These are phyloP conservation scores for Vanderwaltozyma verrucispora DNA, from an alignment of 805 yeast species.

Conservation along the genomic window DNA sequence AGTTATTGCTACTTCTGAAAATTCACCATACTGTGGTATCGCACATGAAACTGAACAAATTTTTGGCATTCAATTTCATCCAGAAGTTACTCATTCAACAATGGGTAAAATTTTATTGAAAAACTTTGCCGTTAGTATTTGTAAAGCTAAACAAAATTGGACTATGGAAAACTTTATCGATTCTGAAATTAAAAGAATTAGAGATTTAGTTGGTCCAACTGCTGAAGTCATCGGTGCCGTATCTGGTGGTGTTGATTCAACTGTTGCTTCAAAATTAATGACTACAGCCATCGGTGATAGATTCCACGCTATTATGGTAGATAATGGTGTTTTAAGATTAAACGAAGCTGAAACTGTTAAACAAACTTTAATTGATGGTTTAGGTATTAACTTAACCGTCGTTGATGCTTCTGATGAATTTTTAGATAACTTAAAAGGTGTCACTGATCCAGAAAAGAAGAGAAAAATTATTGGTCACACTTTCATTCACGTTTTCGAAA, in stretches of 20 bases:
- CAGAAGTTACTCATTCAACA: slow-evolving; percentile 94
- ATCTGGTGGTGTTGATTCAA: slow-evolving; percentile 98
- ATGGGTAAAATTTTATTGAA: slow-evolving; percentile 79
- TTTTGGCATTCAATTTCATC: slow-evolving; percentile 97
- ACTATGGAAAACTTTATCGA: slow-evolving; percentile 96
- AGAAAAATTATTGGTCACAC: slow-evolving; percentile 98
- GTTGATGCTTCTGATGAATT: slow-evolving; percentile 91
- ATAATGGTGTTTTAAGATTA: slow-evolving; percentile 94
- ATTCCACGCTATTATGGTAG: slow-evolving; percentile 97
- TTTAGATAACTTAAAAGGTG: slow-evolving; percentile 76
- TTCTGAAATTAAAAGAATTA: slow-evolving; percentile 89
- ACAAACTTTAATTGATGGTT: slow-evolving; percentile 81
- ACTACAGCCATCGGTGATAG: slow-evolving; percentile 97
- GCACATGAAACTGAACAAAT: slow-evolving; percentile 62
- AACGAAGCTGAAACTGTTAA: slow-evolving; percentile 87
- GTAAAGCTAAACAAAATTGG: slow-evolving; percentile 87
- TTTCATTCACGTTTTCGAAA: slow-evolving; percentile 93
- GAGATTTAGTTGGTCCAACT: slow-evolving; percentile 86
- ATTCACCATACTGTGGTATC: slow-evolving; percentile 95
- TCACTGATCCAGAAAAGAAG: slow-evolving; percentile 98
- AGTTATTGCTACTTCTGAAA: slow-evolving; percentile 81
- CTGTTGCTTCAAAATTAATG: slow-evolving; percentile 98
- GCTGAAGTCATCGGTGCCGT: slow-evolving; percentile 99
- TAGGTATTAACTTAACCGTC: slow-evolving; percentile 90
- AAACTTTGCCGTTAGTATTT: slow-evolving; percentile 89